These are phyloP conservation scores for Globisporangium abappressorium DNA, from an alignment of 352 stramenopile genomes.

Conservation along the genomic window DNA sequence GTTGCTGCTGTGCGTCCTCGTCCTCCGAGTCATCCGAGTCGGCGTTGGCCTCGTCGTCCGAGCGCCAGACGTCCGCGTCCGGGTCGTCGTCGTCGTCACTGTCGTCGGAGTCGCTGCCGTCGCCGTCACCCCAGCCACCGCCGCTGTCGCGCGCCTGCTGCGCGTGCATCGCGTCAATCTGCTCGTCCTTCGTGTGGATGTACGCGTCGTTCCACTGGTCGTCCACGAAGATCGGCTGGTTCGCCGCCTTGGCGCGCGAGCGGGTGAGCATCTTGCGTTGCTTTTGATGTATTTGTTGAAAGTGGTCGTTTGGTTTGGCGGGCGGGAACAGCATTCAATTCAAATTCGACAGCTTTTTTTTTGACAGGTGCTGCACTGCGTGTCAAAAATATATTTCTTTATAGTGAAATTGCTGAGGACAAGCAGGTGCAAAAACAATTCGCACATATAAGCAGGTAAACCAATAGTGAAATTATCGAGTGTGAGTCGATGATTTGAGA, in stretches of 20 bases:
- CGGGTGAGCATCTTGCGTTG: conserved; percentile 58
- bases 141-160: conserved; percentile 41
- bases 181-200: conserved; percentile 74
- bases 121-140: conserved; percentile 24
- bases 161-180: conserved; percentile 72
- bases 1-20: conserved; percentile 8
- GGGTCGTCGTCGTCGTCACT: conserved; percentile 29
- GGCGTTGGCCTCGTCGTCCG: conserved; percentile 16
- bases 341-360: background rate
- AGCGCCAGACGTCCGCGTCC: conserved; percentile 22
- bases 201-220: conserved; percentile 84
- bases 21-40: conserved; percentile 15
- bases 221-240: conserved; percentile 76
- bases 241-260: conserved; percentile 53
- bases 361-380: too few relatives aligned
- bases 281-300: background rate
- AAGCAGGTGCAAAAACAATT: too few relatives aligned
- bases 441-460: too few relatives aligned
- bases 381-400: too few relatives aligned
- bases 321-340: background rate
- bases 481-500: background rate
- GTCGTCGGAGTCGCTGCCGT: conserved; percentile 24
- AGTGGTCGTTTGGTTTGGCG: background rate
- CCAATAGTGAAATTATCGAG: background rate
- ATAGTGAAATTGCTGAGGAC: background rate